Conservation (phyloP, 306 rosid genomes). For the Prunus davidiana region DNA sequence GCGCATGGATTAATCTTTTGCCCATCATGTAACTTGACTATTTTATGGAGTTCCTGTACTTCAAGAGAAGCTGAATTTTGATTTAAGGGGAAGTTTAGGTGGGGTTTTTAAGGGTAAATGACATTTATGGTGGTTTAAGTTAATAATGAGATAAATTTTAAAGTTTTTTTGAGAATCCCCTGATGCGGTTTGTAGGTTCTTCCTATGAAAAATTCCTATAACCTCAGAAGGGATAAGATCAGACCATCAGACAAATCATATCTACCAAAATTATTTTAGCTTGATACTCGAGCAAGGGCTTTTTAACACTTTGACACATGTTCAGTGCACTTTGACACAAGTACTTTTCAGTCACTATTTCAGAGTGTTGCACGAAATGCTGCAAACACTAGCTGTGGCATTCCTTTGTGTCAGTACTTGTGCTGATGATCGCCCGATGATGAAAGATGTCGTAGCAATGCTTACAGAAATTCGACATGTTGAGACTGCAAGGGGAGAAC, state of each 20-base stretch:
- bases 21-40: not conserved
- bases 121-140: not conserved
- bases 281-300: not conserved
- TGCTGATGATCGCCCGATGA: slow-evolving; percentile 65
- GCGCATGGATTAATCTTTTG: not conserved
- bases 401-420: slow-evolving; percentile 49
- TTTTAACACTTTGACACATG: not conserved
- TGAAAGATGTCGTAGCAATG: slow-evolving; percentile 82
- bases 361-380: slow-evolving; percentile 50
- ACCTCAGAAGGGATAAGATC: not conserved
- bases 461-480: slow-evolving; percentile 59
- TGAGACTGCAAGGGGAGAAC: slow-evolving; percentile 38
- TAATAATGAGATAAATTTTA: too few species aligned
- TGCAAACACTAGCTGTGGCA: slow-evolving; percentile 72
- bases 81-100: not conserved
- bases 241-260: not conserved
- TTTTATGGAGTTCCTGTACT: not conserved
- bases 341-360: too few species aligned
- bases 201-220: not conserved
- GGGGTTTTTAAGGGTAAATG: not conserved
- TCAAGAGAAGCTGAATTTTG: not conserved
- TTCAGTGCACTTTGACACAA: not conserved
- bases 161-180: not conserved
- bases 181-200: not conserved
- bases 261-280: too few species aligned